Evolutionary conservation across 345 rosid species (phyloP).

Genomic region (Brassica napus): DNA sequence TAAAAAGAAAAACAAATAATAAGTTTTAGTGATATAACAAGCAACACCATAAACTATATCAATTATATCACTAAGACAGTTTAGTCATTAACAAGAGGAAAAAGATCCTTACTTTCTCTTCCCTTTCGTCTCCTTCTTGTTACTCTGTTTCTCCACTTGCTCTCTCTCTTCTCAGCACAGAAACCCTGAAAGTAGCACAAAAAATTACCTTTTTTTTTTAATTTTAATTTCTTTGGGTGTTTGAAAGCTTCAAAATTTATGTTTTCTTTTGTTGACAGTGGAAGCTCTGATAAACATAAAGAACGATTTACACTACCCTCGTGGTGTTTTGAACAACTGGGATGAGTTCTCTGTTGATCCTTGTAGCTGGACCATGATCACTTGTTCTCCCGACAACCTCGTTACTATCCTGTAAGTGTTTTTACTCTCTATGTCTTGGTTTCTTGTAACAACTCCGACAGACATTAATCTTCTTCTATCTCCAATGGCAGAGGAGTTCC

Average conservation of each 20-base stretch:
- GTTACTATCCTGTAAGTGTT: constrained; percentile 71
- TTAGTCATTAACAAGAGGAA: too few relatives aligned
- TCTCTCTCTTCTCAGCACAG: constrained; percentile 68
- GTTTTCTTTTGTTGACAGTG: constrained; percentile 43
- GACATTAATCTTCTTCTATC: constrained; percentile 6
- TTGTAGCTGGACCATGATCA: constrained; percentile 95
- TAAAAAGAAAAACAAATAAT: too few relatives aligned
- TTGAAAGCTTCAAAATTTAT: background rate
- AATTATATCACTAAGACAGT: too few relatives aligned
- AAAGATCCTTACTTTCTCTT: constrained; percentile 28
- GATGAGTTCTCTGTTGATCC: constrained; percentile 95
- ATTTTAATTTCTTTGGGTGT: background rate
- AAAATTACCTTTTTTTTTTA: background rate
- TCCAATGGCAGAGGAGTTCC: constrained; percentile 69
- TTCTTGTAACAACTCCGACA: constrained; percentile 22
- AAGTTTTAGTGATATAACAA: too few relatives aligned
- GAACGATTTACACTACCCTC: constrained; percentile 64
- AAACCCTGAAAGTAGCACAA: constrained; percentile 76
- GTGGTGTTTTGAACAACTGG: constrained; percentile 90
- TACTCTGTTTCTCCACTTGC: constrained; percentile 37
- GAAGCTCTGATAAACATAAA: constrained; percentile 72
- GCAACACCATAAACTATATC: too few relatives aligned
- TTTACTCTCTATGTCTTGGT: background rate
- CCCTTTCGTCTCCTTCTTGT: constrained; percentile 27
- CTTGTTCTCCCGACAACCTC: constrained; percentile 81